Evolutionary conservation across 768 basidiomycete genomes (phyloP).

Genomic region (Paxillus ammoniavirescens): DNA sequence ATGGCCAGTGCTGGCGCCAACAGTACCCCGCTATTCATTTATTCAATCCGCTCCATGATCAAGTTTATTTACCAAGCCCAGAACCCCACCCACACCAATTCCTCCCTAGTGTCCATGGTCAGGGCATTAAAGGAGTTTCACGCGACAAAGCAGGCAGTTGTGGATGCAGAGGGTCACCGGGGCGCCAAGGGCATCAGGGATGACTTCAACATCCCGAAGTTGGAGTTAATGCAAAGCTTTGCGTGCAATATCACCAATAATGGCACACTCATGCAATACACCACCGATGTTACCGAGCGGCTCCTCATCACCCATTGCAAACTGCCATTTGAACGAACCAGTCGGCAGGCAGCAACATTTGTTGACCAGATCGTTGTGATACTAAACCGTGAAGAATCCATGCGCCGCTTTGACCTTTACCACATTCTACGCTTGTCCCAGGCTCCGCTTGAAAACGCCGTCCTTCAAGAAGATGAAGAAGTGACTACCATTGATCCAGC

Average conservation of each 20-base stretch:
- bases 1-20: neutral
- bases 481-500: no score
- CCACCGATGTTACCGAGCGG: constrained; percentile 32
- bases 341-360: constrained; percentile 24
- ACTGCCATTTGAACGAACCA: constrained; percentile 22
- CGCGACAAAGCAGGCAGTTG: constrained; percentile 12
- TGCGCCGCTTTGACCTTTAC: constrained; percentile 26
- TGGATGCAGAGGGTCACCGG: constrained; percentile 4
- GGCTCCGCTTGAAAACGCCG: no score
- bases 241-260: constrained; percentile 2
- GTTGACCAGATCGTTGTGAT: constrained; percentile 33
- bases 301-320: constrained; percentile 20
- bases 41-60: constrained; percentile 12
- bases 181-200: neutral
- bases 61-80: constrained; percentile 28
- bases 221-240: constrained; percentile 11
- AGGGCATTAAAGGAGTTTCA: constrained; percentile 10
- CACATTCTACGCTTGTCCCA: neutral
- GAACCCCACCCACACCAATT: constrained; percentile 9
- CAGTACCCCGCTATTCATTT: neutral
- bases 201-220: constrained; percentile 5
- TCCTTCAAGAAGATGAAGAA: no score
- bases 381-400: constrained; percentile 33
- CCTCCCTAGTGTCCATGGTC: constrained; percentile 8
- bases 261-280: constrained; percentile 32